Conservation (phyloP, 1,284 basidiomycete genomes). For the Microbotryomycetes sp. region DNA sequence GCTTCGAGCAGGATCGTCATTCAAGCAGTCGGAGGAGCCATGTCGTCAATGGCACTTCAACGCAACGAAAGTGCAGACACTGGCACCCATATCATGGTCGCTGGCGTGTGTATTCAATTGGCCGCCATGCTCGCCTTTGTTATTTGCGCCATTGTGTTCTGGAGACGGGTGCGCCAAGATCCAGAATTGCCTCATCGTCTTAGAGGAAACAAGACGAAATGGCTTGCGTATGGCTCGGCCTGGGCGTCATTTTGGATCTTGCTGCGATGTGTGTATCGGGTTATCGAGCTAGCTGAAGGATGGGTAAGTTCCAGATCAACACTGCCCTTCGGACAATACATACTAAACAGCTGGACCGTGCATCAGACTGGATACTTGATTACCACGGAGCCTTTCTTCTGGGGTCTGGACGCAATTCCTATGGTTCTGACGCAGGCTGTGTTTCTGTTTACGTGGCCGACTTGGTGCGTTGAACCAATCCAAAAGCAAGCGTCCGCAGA, state of each 20-base stretch:
- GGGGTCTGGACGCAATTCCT: constrained; percentile 14
- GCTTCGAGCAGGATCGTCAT: too few species aligned
- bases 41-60: constrained; percentile 16
- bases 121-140: constrained; percentile 19
- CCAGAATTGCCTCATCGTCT: background rate
- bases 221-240: constrained; percentile 4
- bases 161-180: background rate
- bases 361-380: background rate
- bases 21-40: constrained; percentile 24
- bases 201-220: background rate
- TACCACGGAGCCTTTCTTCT: constrained; percentile 13
- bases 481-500: too few species aligned
- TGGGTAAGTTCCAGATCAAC: constrained; percentile 9
- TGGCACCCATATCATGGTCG: constrained; percentile 28
- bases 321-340: background rate
- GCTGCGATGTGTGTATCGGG: constrained; percentile 22
- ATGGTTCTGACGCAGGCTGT: constrained; percentile 8
- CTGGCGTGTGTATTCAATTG: constrained; percentile 15
- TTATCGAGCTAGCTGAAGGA: constrained; percentile 17
- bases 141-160: constrained; percentile 10
- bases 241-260: constrained; percentile 16
- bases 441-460: background rate
- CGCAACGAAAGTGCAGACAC: background rate
- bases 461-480: background rate
- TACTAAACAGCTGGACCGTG: background rate